Percentiles rank a stretch among this genome's conserved stretches.
Evolutionary conservation across 2,329 filamentous ascomycete genomes (phyloP).

Genomic region (Scedosporium aurantiacum): DNA sequence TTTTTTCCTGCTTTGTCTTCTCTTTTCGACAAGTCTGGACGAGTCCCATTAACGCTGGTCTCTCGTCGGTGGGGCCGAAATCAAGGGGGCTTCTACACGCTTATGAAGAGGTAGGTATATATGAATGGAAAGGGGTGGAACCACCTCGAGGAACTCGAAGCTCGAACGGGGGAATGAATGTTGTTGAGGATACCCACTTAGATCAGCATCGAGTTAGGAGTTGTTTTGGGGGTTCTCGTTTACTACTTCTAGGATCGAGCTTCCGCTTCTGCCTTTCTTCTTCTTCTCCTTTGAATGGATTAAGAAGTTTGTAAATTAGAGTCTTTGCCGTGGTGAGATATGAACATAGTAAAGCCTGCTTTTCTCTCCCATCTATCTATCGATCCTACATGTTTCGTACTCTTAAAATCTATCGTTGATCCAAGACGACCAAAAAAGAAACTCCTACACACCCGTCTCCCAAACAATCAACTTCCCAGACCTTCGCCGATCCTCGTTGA

Average conservation of each 20-base stretch:
- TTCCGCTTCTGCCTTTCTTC: not conserved
- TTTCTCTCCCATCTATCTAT: not conserved
- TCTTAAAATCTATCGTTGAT: not conserved
- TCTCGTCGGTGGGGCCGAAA: too few species aligned
- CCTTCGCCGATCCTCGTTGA: slow-evolving; percentile 50
- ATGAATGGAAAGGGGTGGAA: too few species aligned
- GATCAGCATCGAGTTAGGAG: not conserved
- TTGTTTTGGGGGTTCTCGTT: not conserved
- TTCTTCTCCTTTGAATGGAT: not conserved
- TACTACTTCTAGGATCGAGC: not conserved
- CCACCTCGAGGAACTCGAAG: too few species aligned
- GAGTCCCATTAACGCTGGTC: too few species aligned
- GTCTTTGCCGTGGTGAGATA: not conserved
- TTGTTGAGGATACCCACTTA: not conserved
- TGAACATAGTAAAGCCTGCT: not conserved
- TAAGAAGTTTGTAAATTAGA: not conserved
- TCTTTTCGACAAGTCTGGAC: too few species aligned
- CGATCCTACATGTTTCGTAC: not conserved
- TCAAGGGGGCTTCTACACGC: too few species aligned
- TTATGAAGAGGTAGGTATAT: too few species aligned
- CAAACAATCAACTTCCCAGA: slow-evolving; percentile 48
- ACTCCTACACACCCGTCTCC: slow-evolving; percentile 26
- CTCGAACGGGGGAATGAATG: too few species aligned
- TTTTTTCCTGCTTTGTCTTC: not conserved
- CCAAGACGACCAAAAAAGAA: slow-evolving; percentile 14